These are phyloP conservation scores for Entophlyctis luteolus DNA, from an alignment of 192 early-diverging fungal species.

Conservation along the genomic window DNA sequence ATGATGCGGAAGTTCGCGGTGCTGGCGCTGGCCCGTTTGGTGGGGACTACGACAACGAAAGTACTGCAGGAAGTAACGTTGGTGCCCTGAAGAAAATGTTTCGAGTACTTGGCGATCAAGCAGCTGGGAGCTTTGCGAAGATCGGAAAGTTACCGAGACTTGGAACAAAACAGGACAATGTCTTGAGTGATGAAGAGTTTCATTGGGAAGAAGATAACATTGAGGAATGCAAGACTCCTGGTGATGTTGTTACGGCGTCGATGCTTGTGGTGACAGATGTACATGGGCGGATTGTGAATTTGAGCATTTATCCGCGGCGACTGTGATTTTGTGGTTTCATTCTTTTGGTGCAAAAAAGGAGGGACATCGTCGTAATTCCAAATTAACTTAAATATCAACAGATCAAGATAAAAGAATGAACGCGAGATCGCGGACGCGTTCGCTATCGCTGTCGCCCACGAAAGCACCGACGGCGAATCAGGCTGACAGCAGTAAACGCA, in stretches of 20 bases:
- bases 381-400: too few species aligned
- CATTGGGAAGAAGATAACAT: slow-evolving; percentile 1
- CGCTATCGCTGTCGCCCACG: too few species aligned
- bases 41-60: slow-evolving; percentile 5
- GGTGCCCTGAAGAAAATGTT: background rate
- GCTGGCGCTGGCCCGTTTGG: slow-evolving; percentile 19
- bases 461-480: too few species aligned
- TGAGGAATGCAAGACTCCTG: background rate
- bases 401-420: too few species aligned
- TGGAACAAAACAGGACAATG: background rate
- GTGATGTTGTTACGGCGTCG: slow-evolving; percentile 11
- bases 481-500: too few species aligned
- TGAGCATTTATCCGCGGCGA: slow-evolving; percentile 13
- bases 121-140: background rate
- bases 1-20: background rate
- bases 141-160: background rate
- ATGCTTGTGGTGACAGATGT: slow-evolving; percentile 10
- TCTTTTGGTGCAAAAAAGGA: too few species aligned
- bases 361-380: too few species aligned
- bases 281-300: slow-evolving; percentile 10
- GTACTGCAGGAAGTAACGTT: background rate
- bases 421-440: too few species aligned
- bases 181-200: slow-evolving; percentile 5
- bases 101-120: background rate
- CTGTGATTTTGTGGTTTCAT: background rate